A percentile compares a stretch with the other conserved stretches of the same genome.
Conservation (phyloP, 148 eudicot genomes). For the Suaeda aralocaspica region DNA sequence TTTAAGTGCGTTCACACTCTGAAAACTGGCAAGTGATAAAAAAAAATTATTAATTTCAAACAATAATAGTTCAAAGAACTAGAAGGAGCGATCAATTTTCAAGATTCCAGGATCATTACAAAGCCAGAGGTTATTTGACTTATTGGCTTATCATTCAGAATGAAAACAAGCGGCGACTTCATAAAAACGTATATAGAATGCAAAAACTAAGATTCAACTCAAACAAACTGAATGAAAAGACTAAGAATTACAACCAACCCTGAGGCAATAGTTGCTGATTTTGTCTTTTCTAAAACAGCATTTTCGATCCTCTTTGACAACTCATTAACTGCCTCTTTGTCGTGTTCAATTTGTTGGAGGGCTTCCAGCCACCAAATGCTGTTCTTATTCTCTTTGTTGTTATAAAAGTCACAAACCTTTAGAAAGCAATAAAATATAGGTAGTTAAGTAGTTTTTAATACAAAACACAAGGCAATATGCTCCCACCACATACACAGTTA, state of each 20-base stretch:
- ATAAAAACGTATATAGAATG: too few relatives aligned
- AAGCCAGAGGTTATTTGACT: neutral
- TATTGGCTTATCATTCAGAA: neutral
- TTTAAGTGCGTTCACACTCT: conserved; percentile 54
- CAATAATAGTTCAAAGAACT: neutral
- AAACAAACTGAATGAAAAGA: conserved; percentile 1
- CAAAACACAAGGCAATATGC: neutral
- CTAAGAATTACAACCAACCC: conserved; percentile 39
- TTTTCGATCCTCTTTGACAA: conserved; percentile 65
- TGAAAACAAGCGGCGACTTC: neutral
- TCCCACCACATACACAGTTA: neutral
- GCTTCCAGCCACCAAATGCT: conserved; percentile 81
- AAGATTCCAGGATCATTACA: neutral
- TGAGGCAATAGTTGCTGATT: conserved; percentile 47
- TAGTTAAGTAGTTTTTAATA: neutral
- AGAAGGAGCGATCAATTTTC: neutral
- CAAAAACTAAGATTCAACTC: neutral
- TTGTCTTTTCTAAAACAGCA: conserved; percentile 58
- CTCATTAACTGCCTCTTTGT: conserved; percentile 48
- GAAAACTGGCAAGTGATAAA: conserved; percentile 46
- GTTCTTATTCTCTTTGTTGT: conserved; percentile 38
- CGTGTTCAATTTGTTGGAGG: conserved; percentile 59
- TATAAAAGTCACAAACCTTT: conserved; percentile 50
- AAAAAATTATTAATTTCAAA: too few relatives aligned
- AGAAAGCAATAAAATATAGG: conserved; percentile 20